Evolutionary conservation across 176 grass and related monocot genomes (phyloP), one percentile per base, ranked within the genome.

Genomic region (Otatea glauca): DNA sequence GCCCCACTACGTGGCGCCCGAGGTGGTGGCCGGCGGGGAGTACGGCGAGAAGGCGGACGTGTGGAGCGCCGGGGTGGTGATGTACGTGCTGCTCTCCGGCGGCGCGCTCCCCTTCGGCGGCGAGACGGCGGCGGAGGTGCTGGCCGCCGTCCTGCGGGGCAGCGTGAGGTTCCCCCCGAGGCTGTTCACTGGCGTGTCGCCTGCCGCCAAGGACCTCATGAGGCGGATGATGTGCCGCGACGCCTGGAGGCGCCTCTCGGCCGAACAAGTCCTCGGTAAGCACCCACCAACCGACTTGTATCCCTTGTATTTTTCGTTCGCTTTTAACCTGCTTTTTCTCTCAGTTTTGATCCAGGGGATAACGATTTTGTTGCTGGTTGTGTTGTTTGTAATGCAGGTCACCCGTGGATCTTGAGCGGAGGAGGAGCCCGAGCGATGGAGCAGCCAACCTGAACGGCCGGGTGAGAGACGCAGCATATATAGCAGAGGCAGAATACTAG

Each of bases 51-150:
- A 97, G 88, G 92, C 90, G 5, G 92, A 94, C 56, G 92, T 94
- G 82, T 97, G 94, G 92, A 94, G 94, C 76, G 92, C 92, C 3
- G 94, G 94, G 5, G 94, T 97, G 82, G 89, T 97, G 65, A 88
- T 97, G 79, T 97, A 97, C 82, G 78, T 90, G 75, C 90, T 97
- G 79, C 89, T 97, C 51, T 70, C 94, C 9, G 92, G 94, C 76
- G 94, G 94, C n/a, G 82, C 90, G 29, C 82, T 91, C 23, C 94
- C 94, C 27, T 97, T 97, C 72, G 84, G 84, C 35, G 94, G 94
- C 2, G 94, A 97, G 6, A 90, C 59, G 8, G 87, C 87, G 3
- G 82, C 83, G 58, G 94, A 97, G 79, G 91, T 92, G 61, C 90
- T 97, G 3, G 72, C 90, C 34, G 68, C 84, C 37, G 94, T 93